Percentiles rank a stretch among this genome's conserved stretches.
phyloP scores from a whole-genome alignment of 2,329 filamentous ascomycete species.

The Aspergillaceae sp. region DNA sequence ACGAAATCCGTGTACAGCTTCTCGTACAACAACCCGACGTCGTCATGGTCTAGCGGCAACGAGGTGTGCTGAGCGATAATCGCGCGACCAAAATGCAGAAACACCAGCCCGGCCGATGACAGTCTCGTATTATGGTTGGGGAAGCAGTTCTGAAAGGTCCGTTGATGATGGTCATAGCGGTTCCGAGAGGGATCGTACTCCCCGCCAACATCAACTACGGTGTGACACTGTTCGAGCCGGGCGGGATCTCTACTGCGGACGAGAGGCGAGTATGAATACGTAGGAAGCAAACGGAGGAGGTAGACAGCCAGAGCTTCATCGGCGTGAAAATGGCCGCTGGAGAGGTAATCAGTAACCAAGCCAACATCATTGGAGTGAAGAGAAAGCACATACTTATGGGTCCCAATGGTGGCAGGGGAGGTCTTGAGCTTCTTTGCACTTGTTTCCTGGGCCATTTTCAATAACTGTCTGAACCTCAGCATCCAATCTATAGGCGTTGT shows the following conservation, averaged over 20 bases:
- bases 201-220: conserved; percentile 94
- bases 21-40: conserved; percentile 67
- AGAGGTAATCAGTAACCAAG: conserved; percentile 2
- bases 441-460: conserved; percentile 57
- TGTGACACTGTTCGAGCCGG: conserved; percentile 73
- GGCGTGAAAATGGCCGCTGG: conserved; percentile 88
- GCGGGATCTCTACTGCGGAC: conserved; percentile 81
- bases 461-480: conserved; percentile 33
- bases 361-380: neutral
- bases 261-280: conserved; percentile 64
- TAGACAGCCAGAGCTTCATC: conserved; percentile 96
- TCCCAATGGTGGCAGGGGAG: conserved; percentile 66
- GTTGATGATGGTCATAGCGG: conserved; percentile 97
- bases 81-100: conserved; percentile 83
- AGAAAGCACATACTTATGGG: conserved; percentile 59
- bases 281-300: conserved; percentile 81
- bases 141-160: conserved; percentile 78
- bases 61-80: conserved; percentile 65
- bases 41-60: conserved; percentile 51
- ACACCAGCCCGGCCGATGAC: conserved; percentile 86
- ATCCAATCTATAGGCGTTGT: conserved; percentile 11
- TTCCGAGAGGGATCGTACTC: conserved; percentile 70
- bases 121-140: conserved; percentile 79
- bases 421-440: conserved; percentile 80
- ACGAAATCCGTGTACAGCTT: conserved; percentile 92